These are phyloP conservation scores for Backusella tuberculispora DNA, from an alignment of 192 early-diverging fungal genomes.

Conservation along the genomic window DNA sequence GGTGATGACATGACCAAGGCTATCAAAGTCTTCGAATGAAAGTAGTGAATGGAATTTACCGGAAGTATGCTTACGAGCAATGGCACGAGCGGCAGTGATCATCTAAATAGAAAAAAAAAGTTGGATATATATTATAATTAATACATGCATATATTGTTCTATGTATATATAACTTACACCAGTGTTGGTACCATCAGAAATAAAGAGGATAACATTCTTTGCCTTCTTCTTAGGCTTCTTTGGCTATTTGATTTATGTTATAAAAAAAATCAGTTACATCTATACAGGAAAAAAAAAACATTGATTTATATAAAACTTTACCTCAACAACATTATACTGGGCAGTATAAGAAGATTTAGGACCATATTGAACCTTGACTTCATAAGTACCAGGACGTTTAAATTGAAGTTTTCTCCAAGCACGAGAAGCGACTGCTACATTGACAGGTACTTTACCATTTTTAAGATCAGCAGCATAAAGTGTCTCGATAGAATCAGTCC, in stretches of 20 bases:
- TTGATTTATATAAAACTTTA: not conserved
- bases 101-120: conserved; percentile 38
- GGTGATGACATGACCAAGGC: conserved; percentile 58
- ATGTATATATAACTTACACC: conserved; percentile 29
- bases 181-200: conserved; percentile 66
- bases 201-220: conserved; percentile 69
- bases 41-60: conserved; percentile 58
- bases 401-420: conserved; percentile 51
- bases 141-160: not conserved
- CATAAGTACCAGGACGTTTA: conserved; percentile 52
- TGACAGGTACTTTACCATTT: conserved; percentile 42
- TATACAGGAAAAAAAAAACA: too few species aligned
- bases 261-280: too few species aligned
- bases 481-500: conserved; percentile 48
- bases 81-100: conserved; percentile 64
- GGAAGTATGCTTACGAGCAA: conserved; percentile 57
- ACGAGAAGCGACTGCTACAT: conserved; percentile 53
- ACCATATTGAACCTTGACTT: conserved; percentile 51
- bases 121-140: not conserved
- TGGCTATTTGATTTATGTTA: conserved; percentile 11
- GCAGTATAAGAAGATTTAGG: conserved; percentile 50
- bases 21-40: conserved; percentile 52
- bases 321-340: conserved; percentile 50
- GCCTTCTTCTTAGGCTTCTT: conserved; percentile 49
- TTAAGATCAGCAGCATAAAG: conserved; percentile 42